phyloP scores from a whole-genome alignment of 306 rosid genomes.

The Quillaja saponaria region DNA sequence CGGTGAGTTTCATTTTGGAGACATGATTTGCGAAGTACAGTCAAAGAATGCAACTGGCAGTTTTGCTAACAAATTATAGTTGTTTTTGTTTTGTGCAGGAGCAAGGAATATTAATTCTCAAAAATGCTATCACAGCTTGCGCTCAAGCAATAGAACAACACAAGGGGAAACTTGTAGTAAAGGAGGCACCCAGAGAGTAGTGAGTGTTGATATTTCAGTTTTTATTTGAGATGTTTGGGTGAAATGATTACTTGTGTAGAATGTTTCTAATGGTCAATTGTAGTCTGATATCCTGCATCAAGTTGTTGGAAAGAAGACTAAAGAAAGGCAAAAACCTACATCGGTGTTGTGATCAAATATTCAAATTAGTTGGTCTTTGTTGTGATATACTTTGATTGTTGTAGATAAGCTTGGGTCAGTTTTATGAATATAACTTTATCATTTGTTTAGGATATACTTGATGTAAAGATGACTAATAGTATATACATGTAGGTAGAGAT shows the following conservation, averaged over 20 bases:
- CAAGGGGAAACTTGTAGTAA: conserved; percentile 85
- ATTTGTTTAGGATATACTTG: too few species aligned
- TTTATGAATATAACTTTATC: too few species aligned
- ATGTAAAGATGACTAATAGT: too few species aligned
- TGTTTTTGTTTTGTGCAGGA: conserved; percentile 54
- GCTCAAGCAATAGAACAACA: conserved; percentile 73
- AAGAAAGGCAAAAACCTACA: too few species aligned
- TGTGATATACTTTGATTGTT: too few species aligned
- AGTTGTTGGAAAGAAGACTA: too few species aligned
- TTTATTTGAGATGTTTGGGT: background rate
- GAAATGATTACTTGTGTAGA: background rate
- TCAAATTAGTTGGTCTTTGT: too few species aligned
- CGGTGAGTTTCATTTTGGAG: background rate
- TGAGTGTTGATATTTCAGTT: conserved; percentile 48
- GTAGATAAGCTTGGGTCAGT: too few species aligned
- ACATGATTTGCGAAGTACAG: conserved; percentile 13
- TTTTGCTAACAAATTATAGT: conserved; percentile 7
- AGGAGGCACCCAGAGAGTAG: conserved; percentile 90
- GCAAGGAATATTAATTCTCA: conserved; percentile 84
- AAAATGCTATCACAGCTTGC: conserved; percentile 70
- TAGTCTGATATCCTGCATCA: conserved; percentile 36
- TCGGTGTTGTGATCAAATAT: too few species aligned
- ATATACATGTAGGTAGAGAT: too few species aligned
- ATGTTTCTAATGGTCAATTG: background rate
- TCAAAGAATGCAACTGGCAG: background rate